A percentile compares a stretch with the other conserved stretches of the same genome.
Evolutionary conservation across 352 stramenopile species (phyloP).

Genomic region (Phytophthora sp.): DNA sequence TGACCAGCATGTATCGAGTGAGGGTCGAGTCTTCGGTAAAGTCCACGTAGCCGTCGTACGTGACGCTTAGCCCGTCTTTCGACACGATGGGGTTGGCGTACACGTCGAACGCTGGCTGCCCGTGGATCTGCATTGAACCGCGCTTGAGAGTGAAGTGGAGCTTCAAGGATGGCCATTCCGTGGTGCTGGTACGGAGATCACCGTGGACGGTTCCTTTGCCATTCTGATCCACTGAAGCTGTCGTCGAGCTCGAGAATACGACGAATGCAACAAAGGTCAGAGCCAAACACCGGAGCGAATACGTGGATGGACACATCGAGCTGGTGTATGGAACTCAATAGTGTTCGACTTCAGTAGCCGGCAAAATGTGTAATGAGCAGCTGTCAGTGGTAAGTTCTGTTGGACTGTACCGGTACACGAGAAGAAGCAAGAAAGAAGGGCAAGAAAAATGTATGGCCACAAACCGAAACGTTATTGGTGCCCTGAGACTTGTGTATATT

Average conservation of each 20-base stretch:
- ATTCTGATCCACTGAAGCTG: slow-evolving; percentile 5
- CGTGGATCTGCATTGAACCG: slow-evolving; percentile 42
- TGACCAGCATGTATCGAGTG: slow-evolving; percentile 41
- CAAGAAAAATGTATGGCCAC: slow-evolving; percentile 26
- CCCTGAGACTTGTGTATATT: not conserved
- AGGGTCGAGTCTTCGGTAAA: slow-evolving; percentile 31
- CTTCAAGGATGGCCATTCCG: slow-evolving; percentile 44
- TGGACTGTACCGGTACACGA: slow-evolving; percentile 5
- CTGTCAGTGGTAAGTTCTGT: slow-evolving; percentile 8
- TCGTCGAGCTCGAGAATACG: slow-evolving; percentile 3
- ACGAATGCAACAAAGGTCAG: slow-evolving; percentile 5
- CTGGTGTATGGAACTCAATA: no score
- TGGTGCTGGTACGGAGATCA: slow-evolving; percentile 28
- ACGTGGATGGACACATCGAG: slow-evolving; percentile 4
- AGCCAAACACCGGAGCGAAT: slow-evolving; percentile 2
- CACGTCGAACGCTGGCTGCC: slow-evolving; percentile 40
- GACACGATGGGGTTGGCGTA: slow-evolving; percentile 46
- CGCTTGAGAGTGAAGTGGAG: slow-evolving; percentile 53
- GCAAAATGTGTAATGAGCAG: slow-evolving; percentile 29
- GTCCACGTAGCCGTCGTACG: slow-evolving; percentile 43
- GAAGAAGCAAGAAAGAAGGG: slow-evolving; percentile 10
- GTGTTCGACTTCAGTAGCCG: not conserved
- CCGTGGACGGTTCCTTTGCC: slow-evolving; percentile 27
- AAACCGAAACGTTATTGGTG: slow-evolving; percentile 21
- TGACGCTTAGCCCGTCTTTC: slow-evolving; percentile 29